phyloP scores from a whole-genome alignment of 108 stramenopile species.

The Pseudonitzschia delicatissima region DNA sequence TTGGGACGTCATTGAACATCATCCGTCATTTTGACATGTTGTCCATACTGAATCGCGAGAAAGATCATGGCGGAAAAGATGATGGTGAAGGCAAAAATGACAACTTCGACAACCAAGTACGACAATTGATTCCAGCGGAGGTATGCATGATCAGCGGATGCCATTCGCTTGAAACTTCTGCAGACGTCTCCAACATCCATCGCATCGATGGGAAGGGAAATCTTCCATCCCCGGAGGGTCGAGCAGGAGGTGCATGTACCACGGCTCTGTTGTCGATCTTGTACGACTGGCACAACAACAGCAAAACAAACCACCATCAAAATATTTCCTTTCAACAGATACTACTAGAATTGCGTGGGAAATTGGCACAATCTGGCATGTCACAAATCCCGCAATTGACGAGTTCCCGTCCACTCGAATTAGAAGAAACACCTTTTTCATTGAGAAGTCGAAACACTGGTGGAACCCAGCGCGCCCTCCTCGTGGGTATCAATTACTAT shows the following conservation, averaged over 20 bases:
- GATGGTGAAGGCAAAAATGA: too few relatives aligned
- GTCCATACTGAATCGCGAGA: too few relatives aligned
- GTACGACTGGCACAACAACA: conserved; percentile 52
- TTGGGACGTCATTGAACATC: too few relatives aligned
- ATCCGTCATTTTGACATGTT: too few relatives aligned
- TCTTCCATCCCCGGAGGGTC: conserved; percentile 71
- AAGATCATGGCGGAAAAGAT: too few relatives aligned
- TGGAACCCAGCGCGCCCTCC: conserved; percentile 54
- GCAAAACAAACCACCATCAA: conserved; percentile 24
- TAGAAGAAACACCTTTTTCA: conserved; percentile 14
- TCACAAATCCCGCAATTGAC: conserved; percentile 73
- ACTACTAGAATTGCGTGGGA: conserved; percentile 56
- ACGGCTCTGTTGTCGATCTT: conserved; percentile 74
- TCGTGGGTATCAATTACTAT: conserved; percentile 91
- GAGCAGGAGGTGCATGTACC: conserved; percentile 89
- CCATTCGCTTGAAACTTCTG: conserved; percentile 77
- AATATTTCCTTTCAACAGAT: conserved; percentile 74
- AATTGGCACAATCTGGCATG: conserved; percentile 31
- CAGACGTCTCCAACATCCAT: conserved; percentile 81
- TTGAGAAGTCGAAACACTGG: background rate
- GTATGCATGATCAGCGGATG: conserved; percentile 90
- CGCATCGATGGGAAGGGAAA: conserved; percentile 44
- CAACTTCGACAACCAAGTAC: background rate
- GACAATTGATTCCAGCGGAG: conserved; percentile 55
- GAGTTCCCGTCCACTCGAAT: conserved; percentile 53